Conservation (phyloP, 2,329 filamentous ascomycete genomes). For the Raffaelea ambrosiae region DNA sequence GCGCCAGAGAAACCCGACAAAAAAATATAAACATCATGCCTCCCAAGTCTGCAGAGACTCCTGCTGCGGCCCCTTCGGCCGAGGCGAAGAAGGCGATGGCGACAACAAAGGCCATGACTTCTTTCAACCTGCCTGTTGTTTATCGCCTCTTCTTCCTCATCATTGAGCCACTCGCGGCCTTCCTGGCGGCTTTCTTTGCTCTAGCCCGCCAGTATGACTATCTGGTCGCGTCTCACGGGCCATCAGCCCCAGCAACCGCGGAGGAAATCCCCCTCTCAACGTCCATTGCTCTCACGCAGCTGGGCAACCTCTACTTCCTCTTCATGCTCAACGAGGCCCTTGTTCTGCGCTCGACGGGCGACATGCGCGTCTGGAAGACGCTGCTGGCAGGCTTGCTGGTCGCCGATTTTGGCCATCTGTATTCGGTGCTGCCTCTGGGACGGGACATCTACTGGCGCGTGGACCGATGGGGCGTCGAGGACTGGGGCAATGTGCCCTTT, state of each 20-base stretch:
- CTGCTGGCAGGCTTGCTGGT: slow-evolving; percentile 59
- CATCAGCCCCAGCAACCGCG: slow-evolving; percentile 26
- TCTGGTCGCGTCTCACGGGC: no score
- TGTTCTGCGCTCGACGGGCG: slow-evolving; percentile 58
- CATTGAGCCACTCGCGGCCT: slow-evolving; percentile 52
- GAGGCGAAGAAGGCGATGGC: not conserved
- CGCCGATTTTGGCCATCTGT: slow-evolving; percentile 69
- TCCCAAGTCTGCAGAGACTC: no score
- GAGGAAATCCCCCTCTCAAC: slow-evolving; percentile 45
- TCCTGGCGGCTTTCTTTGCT: slow-evolving; percentile 41
- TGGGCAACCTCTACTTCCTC: slow-evolving; percentile 69
- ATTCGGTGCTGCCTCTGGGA: slow-evolving; percentile 52
- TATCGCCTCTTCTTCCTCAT: slow-evolving; percentile 69
- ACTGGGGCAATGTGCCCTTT: slow-evolving; percentile 60
- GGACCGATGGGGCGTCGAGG: slow-evolving; percentile 55
- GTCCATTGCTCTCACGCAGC: slow-evolving; percentile 61
- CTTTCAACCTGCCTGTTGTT: slow-evolving; percentile 25
- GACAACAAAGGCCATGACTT: not conserved
- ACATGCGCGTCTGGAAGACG: slow-evolving; percentile 60
- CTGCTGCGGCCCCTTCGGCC: no score
- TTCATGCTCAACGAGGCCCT: slow-evolving; percentile 70
- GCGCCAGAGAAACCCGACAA: no score
- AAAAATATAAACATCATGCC: no score
- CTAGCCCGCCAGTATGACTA: slow-evolving; percentile 31
- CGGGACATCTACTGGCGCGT: slow-evolving; percentile 52